Evolutionary conservation across 2,329 filamentous ascomycete genomes (phyloP), one percentile per base, ranked within the genome.

Genomic region (Aplosporella prunicola): DNA sequence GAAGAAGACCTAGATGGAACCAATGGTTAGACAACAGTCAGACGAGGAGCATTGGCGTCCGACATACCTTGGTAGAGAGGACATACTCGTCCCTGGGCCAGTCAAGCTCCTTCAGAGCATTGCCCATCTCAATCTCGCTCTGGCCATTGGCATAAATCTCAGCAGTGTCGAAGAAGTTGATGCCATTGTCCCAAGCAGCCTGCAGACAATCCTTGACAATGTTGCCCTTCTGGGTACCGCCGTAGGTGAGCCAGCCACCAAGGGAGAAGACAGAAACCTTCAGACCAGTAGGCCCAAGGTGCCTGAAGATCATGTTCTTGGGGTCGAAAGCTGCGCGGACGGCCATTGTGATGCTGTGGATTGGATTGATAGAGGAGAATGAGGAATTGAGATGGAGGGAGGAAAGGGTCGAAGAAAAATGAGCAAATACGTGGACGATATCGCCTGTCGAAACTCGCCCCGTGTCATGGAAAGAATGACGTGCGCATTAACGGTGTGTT

Each of bases 51-150:
- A 23, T 22, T 17, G 8, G 11, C 9, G 20, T n/a, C 13, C 22
- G 20, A 36, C 50, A 24, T 52, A 44, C 40, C 38, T 46, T 48
- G 6, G 48, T 53, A 20, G 47, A 53, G 16, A 64, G 49, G 14
- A 66, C 63, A 38, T 63, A 67, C 48, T 56, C 63, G 47, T 64
- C 65, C 33, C 66, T 52, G n/a, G 65, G 65, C 64, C 66, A 71
- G 14, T 45, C 50, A 15, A 68, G 54, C 50, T 67, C 62, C 51
- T 67, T 66, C 40, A 69, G 58, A 35, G 63, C 62, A 32, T 65
- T 51, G 26, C 67, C 67, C 66, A 69, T 80, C 46, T 76, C 72
- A 31, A 74, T 61, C 54, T 81, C 77, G 16, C 72, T 78, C 50
- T 78, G 66, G 41, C 77, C 76, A 5, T 61, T 70, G 43, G 69